Evolutionary conservation across 352 stramenopile species (phyloP), one percentile per base, ranked within the genome.

Genomic region (Thraustochytrium sp.): DNA sequence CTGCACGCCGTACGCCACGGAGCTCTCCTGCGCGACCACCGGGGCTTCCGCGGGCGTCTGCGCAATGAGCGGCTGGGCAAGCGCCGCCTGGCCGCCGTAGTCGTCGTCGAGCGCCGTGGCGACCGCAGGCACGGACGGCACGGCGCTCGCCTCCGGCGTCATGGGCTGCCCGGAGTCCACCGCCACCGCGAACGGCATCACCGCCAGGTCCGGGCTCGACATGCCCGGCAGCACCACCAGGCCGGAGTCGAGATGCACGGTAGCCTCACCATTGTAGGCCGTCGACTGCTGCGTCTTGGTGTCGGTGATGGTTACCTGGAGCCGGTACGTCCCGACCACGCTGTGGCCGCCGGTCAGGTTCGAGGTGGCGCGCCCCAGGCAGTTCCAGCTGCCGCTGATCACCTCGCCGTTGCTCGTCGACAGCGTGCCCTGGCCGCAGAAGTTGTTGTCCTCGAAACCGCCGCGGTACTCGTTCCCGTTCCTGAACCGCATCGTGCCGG

Each of bases 401-500:
- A 76, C 31, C 38, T 84, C 75, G 18, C 54, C 53, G 36, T 84
- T 84, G 40, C 3, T 61, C 34, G 75, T 84, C 8, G 36, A 34
- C 26, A 84, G 49, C 21, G 29, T 62, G n/a, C 75, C 75, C 1
- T 84, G 3, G 34, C 75, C 75, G 31, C 5, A 37, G 23, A 83
- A 46, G 75, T 84, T 84, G 36, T 84, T 84, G 44, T 75, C 49
- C 38, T 3, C 26, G 46, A 84, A 84, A 5, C 54, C 26, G 40
- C 75, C 75, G 16, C 54, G 36, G 61, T 76, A 84, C n/a, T 44
- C 51, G 42, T 84, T 84, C 21, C 75, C 75, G 40, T 84, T 84
- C 16, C 29, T 11, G 40, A 84, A 84, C 8, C 34, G 38, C 55
- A 84, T 73, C 1, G 3, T 29, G 21, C 59, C 75, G 26, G 18